Evolutionary conservation across 139 green algal genomes (phyloP).

Genomic region (Parachlorella kessleri): DNA sequence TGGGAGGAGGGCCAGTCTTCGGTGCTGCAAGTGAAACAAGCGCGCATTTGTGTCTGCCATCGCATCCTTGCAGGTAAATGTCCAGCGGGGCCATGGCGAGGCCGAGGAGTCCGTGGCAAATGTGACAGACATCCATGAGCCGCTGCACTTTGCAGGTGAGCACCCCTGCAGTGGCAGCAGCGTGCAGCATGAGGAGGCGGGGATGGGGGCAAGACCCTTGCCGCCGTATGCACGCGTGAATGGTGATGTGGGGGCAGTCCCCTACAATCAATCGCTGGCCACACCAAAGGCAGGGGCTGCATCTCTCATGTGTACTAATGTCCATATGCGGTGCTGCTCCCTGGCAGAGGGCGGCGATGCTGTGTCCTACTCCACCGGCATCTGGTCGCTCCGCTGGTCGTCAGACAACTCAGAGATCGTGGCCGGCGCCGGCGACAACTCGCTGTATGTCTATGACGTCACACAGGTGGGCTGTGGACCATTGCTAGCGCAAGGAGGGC

Average conservation of each 20-base stretch:
- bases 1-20: too few species aligned
- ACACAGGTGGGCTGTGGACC: constrained; percentile 38
- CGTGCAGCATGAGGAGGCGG: too few species aligned
- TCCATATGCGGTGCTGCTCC: too few species aligned
- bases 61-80: constrained; percentile 60
- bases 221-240: too few species aligned
- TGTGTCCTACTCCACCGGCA: constrained; percentile 27
- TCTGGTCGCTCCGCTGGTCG: constrained; percentile 67
- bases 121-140: constrained; percentile 73
- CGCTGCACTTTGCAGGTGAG: constrained; percentile 49
- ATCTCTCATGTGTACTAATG: too few species aligned
- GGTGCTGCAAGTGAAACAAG: too few species aligned
- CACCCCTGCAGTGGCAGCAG: too few species aligned
- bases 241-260: too few species aligned
- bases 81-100: constrained; percentile 41
- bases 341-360: not conserved
- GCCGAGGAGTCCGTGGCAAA: constrained; percentile 49
- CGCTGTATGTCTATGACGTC: constrained; percentile 84
- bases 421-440: constrained; percentile 75
- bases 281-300: too few species aligned
- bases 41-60: too few species aligned
- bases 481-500: constrained; percentile 8
- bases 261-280: too few species aligned
- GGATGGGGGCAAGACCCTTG: too few species aligned
- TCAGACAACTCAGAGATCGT: constrained; percentile 61